These are phyloP conservation scores for Aspergillus sp. DNA, from an alignment of 2,329 filamentous ascomycete species.

Conservation along the genomic window DNA sequence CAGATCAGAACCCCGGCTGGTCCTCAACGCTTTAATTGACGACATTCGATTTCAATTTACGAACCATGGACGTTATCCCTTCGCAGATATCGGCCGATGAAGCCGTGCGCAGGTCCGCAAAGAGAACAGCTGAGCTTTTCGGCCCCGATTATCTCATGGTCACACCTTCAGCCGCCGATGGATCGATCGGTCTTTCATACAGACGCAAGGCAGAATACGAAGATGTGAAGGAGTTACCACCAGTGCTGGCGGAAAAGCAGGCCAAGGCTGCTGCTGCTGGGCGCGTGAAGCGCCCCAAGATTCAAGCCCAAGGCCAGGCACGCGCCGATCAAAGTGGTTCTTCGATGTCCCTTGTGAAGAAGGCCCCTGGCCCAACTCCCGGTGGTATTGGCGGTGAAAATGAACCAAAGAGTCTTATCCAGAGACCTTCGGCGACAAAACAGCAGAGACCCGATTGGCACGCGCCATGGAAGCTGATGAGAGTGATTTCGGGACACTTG, in stretches of 20 bases:
- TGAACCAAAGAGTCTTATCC: conserved; percentile 58
- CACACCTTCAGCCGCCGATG: conserved; percentile 37
- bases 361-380: conserved; percentile 23
- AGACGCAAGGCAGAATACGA: conserved; percentile 63
- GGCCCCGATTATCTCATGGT: conserved; percentile 43
- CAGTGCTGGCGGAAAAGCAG: conserved; percentile 73
- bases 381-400: conserved; percentile 30
- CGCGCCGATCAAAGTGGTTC: conserved; percentile 47
- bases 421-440: conserved; percentile 57
- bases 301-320: conserved; percentile 43
- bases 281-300: conserved; percentile 59
- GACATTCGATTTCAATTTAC: background rate
- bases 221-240: conserved; percentile 70
- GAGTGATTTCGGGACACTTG: conserved; percentile 92
- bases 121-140: conserved; percentile 45
- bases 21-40: background rate
- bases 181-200: conserved; percentile 41
- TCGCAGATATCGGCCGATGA: conserved; percentile 27
- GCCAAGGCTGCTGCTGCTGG: conserved; percentile 59
- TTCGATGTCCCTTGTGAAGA: conserved; percentile 54
- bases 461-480: conserved; percentile 95
- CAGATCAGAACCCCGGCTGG: background rate
- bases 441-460: conserved; percentile 89
- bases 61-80: conserved; percentile 27
- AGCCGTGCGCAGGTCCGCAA: conserved; percentile 38